These are phyloP conservation scores for Toxoplasma gondii DNA, from an alignment of 169 alveolate genomes.

Conservation along the genomic window DNA sequence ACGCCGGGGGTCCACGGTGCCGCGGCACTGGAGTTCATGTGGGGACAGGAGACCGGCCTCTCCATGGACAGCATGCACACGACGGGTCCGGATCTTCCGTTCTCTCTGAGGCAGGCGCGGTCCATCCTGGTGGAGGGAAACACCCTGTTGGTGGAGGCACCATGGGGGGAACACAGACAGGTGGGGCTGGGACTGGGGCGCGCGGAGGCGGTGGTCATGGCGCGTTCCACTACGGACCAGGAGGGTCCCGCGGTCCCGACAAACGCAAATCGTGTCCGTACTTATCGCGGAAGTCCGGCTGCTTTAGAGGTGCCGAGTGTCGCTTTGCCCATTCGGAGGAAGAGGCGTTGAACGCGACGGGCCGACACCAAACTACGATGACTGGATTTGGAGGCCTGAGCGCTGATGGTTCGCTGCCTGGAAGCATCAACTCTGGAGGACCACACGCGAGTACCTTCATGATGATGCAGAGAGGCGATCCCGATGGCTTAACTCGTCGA, in stretches of 20 bases:
- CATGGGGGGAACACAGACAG: neutral
- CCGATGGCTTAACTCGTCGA: neutral
- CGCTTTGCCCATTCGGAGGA: slow-evolving; percentile 41
- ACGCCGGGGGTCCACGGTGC: neutral
- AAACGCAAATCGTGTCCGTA: slow-evolving; percentile 22
- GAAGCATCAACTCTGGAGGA: neutral
- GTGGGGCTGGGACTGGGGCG: neutral
- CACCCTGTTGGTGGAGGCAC: neutral
- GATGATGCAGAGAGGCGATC: neutral
- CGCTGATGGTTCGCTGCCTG: neutral
- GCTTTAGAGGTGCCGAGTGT: slow-evolving; percentile 32
- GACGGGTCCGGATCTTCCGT: neutral
- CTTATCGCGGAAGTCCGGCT: slow-evolving; percentile 10
- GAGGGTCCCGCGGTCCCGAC: neutral
- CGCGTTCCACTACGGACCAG: neutral
- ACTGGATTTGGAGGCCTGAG: neutral
- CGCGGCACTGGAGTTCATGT: neutral
- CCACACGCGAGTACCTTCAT: neutral
- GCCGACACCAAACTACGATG: neutral
- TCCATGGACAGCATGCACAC: neutral
- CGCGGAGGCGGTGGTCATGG: neutral
- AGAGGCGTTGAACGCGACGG: neutral
- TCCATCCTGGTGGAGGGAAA: neutral
- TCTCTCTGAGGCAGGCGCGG: neutral
- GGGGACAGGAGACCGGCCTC: neutral